Evolutionary conservation across 345 rosid genomes (phyloP).

Genomic region (Populus deltoides): DNA sequence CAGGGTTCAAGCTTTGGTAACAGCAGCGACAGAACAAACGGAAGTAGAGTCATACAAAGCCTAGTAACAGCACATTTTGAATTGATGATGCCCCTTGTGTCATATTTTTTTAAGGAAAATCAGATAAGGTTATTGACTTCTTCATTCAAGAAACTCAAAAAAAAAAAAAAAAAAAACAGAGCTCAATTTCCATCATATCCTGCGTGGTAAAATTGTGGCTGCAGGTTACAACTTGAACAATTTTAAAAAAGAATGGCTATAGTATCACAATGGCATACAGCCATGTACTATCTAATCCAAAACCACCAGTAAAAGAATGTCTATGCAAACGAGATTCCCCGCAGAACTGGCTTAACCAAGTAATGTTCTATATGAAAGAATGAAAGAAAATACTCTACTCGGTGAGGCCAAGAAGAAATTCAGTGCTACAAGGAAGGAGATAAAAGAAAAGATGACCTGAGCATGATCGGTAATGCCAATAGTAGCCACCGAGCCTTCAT

Average conservation of each 20-base stretch:
- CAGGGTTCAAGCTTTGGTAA: neutral
- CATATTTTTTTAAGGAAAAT: neutral
- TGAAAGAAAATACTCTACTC: neutral
- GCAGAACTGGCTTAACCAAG: neutral
- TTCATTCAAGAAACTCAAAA: neutral
- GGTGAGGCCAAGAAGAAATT: neutral
- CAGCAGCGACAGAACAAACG: neutral
- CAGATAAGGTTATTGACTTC: neutral
- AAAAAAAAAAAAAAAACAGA: neutral
- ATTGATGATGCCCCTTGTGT: neutral
- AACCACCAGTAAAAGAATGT: neutral
- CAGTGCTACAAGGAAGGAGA: neutral
- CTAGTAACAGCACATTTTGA: neutral
- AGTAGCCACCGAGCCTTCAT: constrained; percentile 79
- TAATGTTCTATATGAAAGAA: neutral
- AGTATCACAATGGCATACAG: neutral
- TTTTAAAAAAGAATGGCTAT: neutral
- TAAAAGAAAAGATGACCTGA: constrained; percentile 50
- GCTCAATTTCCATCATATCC: neutral
- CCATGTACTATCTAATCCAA: neutral
- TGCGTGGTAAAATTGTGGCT: neutral
- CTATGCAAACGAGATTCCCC: neutral
- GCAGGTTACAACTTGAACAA: neutral
- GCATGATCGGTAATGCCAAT: constrained; percentile 96
- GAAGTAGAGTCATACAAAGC: neutral